These are phyloP conservation scores for Alternaria alternata DNA, from an alignment of 2,329 filamentous ascomycete genomes.

Conservation along the genomic window DNA sequence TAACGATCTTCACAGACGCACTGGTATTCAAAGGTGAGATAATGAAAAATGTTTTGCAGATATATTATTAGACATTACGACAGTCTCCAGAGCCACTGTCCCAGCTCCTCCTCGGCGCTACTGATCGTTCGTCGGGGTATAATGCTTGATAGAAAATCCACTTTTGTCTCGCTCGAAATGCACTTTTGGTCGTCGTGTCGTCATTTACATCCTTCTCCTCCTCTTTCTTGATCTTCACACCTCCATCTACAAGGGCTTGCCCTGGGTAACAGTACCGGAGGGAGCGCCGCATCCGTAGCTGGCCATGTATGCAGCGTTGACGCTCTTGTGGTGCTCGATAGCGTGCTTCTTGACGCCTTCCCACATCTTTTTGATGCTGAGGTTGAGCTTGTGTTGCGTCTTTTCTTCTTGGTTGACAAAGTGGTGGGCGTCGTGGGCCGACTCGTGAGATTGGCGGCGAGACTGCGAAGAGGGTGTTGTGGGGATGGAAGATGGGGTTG, in stretches of 20 bases:
- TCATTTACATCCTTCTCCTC: not conserved
- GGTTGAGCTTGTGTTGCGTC: slow-evolving; percentile 28
- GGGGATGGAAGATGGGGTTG: slow-evolving; percentile 14
- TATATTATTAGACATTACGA: not conserved
- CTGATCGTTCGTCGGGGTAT: slow-evolving; percentile 13
- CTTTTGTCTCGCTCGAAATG: slow-evolving; percentile 6
- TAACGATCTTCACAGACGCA: not conserved
- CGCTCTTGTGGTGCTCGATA: slow-evolving; percentile 40
- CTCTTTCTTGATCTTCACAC: not conserved
- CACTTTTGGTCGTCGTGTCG: not conserved
- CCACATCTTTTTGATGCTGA: slow-evolving; percentile 42
- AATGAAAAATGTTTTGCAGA: not conserved
- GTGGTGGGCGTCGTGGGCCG: slow-evolving; percentile 33
- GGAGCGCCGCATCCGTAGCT: slow-evolving; percentile 31
- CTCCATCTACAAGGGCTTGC: not conserved
- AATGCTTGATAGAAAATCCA: slow-evolving; percentile 12
- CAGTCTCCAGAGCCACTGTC: not conserved
- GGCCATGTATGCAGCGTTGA: slow-evolving; percentile 39
- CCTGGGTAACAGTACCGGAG: not conserved
- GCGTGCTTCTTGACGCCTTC: slow-evolving; percentile 37
- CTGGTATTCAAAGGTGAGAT: not conserved
- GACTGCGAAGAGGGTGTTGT: slow-evolving; percentile 23
- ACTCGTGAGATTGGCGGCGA: slow-evolving; percentile 29
- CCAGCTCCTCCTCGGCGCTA: slow-evolving; percentile 2
- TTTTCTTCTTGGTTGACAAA: slow-evolving; percentile 27